Evolutionary conservation across 306 rosid species (phyloP), one percentile per base, ranked within the genome.

Genomic region (Carpinus viminea): DNA sequence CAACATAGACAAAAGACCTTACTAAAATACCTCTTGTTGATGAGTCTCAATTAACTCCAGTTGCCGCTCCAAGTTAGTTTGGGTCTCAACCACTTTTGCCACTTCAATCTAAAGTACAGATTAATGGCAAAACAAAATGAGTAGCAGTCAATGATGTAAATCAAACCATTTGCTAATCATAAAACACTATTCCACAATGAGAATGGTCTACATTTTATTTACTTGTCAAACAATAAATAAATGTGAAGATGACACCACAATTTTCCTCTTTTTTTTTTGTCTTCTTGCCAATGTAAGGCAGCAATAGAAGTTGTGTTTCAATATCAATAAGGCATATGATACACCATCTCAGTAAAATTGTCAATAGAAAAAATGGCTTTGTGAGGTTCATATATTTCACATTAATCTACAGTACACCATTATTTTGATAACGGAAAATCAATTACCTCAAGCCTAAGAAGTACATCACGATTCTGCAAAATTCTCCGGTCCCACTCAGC

Each of bases 401-500:
- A 65, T 17, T n/a, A 78, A 46, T 28, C 4, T 6, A 71, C 16
- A 66, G 16, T 31, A 62, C 46, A 71, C 60, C 1, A 16, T n/a
- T 74, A 17, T 16, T 15, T 26, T 24, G 20, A 68, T 46, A 70
- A 28, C 21, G 60, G 36, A 28, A 70, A 60, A 50, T 45, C 75
- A 47, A 84, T 60, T 50, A 93, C 98, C 98, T 93, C 97, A 60
- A 93, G 96, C 82, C 86, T 85, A 75, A 91, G 89, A 41, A 94
- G 87, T 75, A 94, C 91, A 84, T 94, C 96, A 61, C 98, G 96
- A 77, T 94, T 90, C 53, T 88, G 91, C 90, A 94, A 85, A 78
- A 94, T 94, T 84, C 97, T 90, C 76, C 91, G 83, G 85, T 93
- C 98, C 98, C 98, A 95, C 70, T 91, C 98, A 64, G 96, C 95